A percentile compares a stretch with the other conserved stretches of the same genome.
Evolutionary conservation across 331 rosid genomes (phyloP).

Genomic region (Rhamnella rubrinervis): DNA sequence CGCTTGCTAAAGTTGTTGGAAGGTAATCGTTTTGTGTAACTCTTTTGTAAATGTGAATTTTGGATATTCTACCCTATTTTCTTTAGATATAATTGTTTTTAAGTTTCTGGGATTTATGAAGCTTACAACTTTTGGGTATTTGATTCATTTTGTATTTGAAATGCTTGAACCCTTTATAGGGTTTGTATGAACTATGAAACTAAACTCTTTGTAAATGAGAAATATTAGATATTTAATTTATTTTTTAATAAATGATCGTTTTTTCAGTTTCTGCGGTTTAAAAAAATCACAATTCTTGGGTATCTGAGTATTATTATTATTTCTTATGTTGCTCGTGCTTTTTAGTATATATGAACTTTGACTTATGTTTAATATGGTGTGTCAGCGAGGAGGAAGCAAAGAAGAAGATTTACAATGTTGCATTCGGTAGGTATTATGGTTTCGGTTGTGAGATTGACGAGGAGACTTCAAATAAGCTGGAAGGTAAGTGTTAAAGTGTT

Average conservation of each 20-base stretch:
- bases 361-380: not conserved
- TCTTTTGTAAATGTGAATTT: not conserved
- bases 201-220: not conserved
- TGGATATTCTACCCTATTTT: not conserved
- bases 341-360: not conserved
- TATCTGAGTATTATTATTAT: not conserved
- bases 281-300: not conserved
- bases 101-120: not conserved
- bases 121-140: not conserved
- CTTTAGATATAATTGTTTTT: not conserved
- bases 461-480: conserved; percentile 85
- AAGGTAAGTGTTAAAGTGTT: conserved; percentile 44
- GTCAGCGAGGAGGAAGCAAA: conserved; percentile 81
- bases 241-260: no score
- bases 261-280: not conserved
- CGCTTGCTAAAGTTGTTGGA: conserved; percentile 63
- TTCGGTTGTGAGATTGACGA: conserved; percentile 81
- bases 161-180: not conserved
- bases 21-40: conserved; percentile 30
- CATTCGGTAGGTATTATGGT: conserved; percentile 79
- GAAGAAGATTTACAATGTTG: conserved; percentile 84
- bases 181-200: no score
- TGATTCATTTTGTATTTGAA: not conserved
- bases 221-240: not conserved
- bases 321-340: not conserved